A percentile compares a stretch with the other conserved stretches of the same genome.
Evolutionary conservation across 345 rosid species (phyloP).

Genomic region (Turritis glabra): DNA sequence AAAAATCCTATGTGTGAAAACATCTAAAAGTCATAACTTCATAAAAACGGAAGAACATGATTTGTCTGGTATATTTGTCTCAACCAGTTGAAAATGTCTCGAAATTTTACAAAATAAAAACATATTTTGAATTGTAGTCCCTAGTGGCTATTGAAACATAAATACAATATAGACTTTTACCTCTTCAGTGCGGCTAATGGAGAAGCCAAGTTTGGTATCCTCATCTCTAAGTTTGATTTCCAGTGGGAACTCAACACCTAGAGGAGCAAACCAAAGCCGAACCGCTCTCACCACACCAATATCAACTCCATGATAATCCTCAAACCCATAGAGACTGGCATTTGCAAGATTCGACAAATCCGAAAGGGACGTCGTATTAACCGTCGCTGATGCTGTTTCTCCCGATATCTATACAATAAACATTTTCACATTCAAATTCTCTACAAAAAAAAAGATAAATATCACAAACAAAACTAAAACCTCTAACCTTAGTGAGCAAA

Average conservation of each 20-base stretch:
- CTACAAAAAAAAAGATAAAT: background rate
- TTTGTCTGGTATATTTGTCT: background rate
- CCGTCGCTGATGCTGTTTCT: constrained; percentile 87
- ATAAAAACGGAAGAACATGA: background rate
- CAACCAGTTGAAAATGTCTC: background rate
- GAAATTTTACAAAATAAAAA: background rate
- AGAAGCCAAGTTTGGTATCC: constrained; percentile 87
- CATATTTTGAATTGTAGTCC: background rate
- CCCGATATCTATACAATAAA: constrained; percentile 63
- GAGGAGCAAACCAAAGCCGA: constrained; percentile 88
- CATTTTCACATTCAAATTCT: constrained; percentile 4
- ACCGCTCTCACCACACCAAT: constrained; percentile 94
- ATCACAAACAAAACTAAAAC: background rate
- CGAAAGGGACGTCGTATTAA: constrained; percentile 77
- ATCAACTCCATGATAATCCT: constrained; percentile 98
- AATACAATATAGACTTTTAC: constrained; percentile 31
- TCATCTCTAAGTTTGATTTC: constrained; percentile 74
- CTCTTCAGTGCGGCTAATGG: constrained; percentile 99
- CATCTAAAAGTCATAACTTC: background rate
- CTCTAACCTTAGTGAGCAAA: constrained; percentile 82
- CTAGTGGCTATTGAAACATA: background rate
- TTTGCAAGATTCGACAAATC: constrained; percentile 77
- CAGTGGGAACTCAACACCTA: constrained; percentile 62
- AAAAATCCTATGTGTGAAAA: background rate
- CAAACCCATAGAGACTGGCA: constrained; percentile 87